A percentile compares a stretch with the other conserved stretches of the same genome.
Conservation (phyloP, 1,284 basidiomycete genomes). For the Sphaerobolus stellatus region DNA sequence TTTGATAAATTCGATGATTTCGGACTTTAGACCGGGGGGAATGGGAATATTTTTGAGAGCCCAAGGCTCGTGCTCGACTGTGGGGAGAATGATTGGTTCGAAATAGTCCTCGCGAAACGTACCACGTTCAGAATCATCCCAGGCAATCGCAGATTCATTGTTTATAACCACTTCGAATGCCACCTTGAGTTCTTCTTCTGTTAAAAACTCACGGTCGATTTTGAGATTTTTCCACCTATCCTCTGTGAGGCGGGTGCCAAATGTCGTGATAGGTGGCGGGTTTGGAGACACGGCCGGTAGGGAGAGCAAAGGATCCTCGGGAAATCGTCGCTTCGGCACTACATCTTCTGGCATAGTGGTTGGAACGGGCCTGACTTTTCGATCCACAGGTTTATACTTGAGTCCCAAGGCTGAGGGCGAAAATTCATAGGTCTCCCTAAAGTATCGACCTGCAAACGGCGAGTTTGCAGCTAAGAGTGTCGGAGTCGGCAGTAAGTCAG, state of each 20-base stretch:
- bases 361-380: conserved; percentile 32
- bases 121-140: conserved; percentile 33
- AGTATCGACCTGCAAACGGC: not conserved
- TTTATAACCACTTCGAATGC: not conserved
- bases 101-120: conserved; percentile 35
- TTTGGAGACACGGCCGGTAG: conserved; percentile 26
- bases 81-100: conserved; percentile 32
- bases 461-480: not conserved
- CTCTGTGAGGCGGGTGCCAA: not conserved
- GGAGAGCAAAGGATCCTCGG: conserved; percentile 31
- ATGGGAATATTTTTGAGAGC: conserved; percentile 37
- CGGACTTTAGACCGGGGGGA: conserved; percentile 34
- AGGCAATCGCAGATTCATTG: conserved; percentile 33
- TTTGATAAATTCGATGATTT: conserved; percentile 33
- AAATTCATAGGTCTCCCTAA: not conserved
- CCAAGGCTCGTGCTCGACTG: conserved; percentile 37
- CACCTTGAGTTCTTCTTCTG: conserved; percentile 28
- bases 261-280: conserved; percentile 30
- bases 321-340: conserved; percentile 12
- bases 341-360: conserved; percentile 28
- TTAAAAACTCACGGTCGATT: conserved; percentile 30
- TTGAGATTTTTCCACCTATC: not conserved
- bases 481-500: not conserved
- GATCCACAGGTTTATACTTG: conserved; percentile 33
- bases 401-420: not conserved